A percentile compares a stretch with the other conserved stretches of the same genome.
Evolutionary conservation across 2,329 filamentous ascomycete species (phyloP).

Genomic region (Colletotrichum sp.): DNA sequence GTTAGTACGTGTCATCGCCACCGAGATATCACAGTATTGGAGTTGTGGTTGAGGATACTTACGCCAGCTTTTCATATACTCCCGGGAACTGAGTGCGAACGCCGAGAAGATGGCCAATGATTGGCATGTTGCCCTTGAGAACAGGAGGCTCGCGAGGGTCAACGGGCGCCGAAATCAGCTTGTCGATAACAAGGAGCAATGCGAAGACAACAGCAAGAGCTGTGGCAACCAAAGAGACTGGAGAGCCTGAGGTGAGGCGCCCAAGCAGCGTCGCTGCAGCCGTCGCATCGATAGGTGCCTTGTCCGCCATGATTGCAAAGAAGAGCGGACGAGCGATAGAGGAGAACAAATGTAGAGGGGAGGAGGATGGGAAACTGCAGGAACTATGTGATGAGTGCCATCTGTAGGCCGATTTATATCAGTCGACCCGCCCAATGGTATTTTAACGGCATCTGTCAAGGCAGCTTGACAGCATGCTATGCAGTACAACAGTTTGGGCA

Average conservation of each 20-base stretch:
- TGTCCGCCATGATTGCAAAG: background rate
- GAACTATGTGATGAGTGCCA: background rate
- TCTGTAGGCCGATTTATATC: background rate
- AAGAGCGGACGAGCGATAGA: background rate
- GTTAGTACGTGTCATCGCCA: background rate
- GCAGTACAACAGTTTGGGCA: background rate
- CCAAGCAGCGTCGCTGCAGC: background rate
- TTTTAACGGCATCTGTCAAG: background rate
- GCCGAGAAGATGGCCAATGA: slow-evolving; percentile 52
- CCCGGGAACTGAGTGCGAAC: slow-evolving; percentile 39
- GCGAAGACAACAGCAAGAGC: background rate
- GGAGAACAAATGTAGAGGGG: background rate
- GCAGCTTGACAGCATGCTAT: background rate
- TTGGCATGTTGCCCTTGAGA: slow-evolving; percentile 43
- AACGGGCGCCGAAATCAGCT: slow-evolving; percentile 10
- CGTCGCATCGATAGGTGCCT: background rate
- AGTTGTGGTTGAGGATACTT: background rate
- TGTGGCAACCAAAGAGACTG: background rate
- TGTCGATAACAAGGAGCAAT: background rate
- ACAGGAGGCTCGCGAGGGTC: slow-evolving; percentile 47
- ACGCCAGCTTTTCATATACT: slow-evolving; percentile 45
- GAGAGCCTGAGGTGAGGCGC: background rate
- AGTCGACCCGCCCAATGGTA: background rate
- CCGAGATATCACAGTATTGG: background rate
- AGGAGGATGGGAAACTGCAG: background rate